Evolutionary conservation across 1,284 basidiomycete species (phyloP).

Genomic region (Rhodotorula sp.): DNA sequence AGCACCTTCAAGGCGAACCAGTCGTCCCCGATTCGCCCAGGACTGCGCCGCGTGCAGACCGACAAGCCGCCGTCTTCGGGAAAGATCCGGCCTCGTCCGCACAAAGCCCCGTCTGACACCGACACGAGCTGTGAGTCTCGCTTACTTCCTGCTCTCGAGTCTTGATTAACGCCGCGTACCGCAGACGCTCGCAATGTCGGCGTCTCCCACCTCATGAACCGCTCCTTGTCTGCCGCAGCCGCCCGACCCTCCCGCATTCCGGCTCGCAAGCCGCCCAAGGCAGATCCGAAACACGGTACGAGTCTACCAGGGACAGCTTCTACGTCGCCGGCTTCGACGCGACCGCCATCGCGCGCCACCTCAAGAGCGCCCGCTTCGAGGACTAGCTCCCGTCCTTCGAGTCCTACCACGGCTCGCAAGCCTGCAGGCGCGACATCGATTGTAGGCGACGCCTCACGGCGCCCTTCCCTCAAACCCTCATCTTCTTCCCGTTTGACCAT

Average conservation of each 20-base stretch:
- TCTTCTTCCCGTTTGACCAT: conserved; percentile 28
- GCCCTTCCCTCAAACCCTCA: conserved; percentile 11
- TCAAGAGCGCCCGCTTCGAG: too few species aligned
- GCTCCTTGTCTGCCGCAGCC: conserved; percentile 12
- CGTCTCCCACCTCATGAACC: conserved; percentile 26
- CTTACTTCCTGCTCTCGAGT: too few species aligned
- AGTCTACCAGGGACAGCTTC: not conserved
- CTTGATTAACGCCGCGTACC: not conserved
- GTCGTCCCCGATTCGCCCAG: conserved; percentile 1
- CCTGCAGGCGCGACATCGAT: not conserved
- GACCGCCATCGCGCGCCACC: not conserved
- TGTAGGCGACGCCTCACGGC: not conserved
- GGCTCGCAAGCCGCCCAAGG: not conserved
- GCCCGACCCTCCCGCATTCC: conserved; percentile 30
- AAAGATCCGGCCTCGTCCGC: not conserved
- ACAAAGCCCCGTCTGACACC: not conserved
- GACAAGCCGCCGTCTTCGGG: conserved; percentile 7
- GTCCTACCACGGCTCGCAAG: not conserved
- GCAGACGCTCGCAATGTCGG: conserved; percentile 49
- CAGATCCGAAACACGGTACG: not conserved
- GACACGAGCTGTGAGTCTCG: conserved; percentile 14
- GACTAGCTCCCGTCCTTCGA: not conserved
- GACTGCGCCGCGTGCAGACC: conserved; percentile 14
- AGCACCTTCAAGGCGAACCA: not conserved
- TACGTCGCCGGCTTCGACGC: conserved; percentile 13